phyloP scores from a whole-genome alignment of 306 rosid species.

The Rubus idaeus region DNA sequence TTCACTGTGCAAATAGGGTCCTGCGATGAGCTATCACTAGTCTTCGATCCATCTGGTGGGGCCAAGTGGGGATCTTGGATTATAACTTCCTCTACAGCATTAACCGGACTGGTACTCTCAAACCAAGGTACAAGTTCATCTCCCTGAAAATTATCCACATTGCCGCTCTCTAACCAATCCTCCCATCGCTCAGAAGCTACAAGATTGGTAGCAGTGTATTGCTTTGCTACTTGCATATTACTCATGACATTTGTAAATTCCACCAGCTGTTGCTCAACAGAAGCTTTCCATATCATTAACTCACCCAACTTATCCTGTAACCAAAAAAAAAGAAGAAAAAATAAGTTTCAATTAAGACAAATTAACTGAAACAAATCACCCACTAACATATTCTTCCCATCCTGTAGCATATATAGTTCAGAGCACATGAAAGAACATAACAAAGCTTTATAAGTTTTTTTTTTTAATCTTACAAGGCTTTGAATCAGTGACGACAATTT shows the following conservation, averaged over 20 bases:
- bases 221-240: slow-evolving; percentile 48
- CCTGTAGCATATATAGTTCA: background rate
- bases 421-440: background rate
- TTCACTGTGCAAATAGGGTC: slow-evolving; percentile 26
- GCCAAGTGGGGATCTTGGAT: slow-evolving; percentile 39
- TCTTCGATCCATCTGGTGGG: slow-evolving; percentile 31
- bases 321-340: background rate
- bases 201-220: slow-evolving; percentile 39
- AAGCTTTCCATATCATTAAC: slow-evolving; percentile 58
- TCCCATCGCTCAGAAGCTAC: slow-evolving; percentile 64
- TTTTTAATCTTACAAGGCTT: background rate
- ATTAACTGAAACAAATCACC: background rate
- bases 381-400: background rate
- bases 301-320: slow-evolving; percentile 67
- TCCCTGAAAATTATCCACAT: slow-evolving; percentile 49
- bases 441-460: background rate
- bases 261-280: slow-evolving; percentile 59
- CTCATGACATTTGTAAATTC: slow-evolving; percentile 55
- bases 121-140: slow-evolving; percentile 64
- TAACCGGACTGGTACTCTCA: slow-evolving; percentile 49
- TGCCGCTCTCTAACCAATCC: slow-evolving; percentile 67
- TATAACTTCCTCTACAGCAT: slow-evolving; percentile 40
- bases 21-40: slow-evolving; percentile 25
- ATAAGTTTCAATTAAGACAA: slow-evolving; percentile 5
- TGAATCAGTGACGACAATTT: slow-evolving; percentile 1